These are phyloP conservation scores for Exsudoporus frostii DNA, from an alignment of 768 basidiomycete species.

Conservation along the genomic window DNA sequence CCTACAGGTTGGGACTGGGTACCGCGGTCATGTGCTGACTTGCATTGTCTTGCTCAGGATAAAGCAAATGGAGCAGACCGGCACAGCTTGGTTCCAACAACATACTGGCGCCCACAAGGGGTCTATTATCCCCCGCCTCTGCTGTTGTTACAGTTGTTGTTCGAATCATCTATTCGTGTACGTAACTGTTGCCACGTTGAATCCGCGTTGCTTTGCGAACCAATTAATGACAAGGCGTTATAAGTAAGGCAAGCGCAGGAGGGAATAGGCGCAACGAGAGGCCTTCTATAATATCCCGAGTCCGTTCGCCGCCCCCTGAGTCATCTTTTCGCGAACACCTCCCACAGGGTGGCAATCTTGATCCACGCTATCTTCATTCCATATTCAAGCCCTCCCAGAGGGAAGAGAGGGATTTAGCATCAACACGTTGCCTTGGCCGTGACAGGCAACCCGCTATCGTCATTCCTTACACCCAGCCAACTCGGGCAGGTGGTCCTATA, in stretches of 20 bases:
- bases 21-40: not conserved
- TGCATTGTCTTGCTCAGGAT: slow-evolving; percentile 8
- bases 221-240: not conserved
- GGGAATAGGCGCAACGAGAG: not conserved
- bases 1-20: slow-evolving; percentile 16
- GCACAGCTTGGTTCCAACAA: not conserved
- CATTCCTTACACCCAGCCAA: slow-evolving; percentile 27
- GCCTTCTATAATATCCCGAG: slow-evolving; percentile 15
- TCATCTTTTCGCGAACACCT: slow-evolving; percentile 8
- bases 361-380: slow-evolving; percentile 30
- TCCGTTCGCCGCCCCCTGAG: slow-evolving; percentile 18
- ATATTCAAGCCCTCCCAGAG: slow-evolving; percentile 27
- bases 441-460: slow-evolving; percentile 31
- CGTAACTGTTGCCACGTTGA: slow-evolving; percentile 31
- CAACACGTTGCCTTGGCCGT: slow-evolving; percentile 35
- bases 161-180: slow-evolving; percentile 10
- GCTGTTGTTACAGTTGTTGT: slow-evolving; percentile 1
- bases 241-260: not conserved
- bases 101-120: slow-evolving; percentile 14
- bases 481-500: slow-evolving; percentile 31
- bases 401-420: slow-evolving; percentile 18
- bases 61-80: slow-evolving; percentile 5
- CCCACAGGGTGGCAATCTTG: slow-evolving; percentile 27
- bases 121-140: slow-evolving; percentile 12
- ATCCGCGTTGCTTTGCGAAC: slow-evolving; percentile 15